phyloP scores from a whole-genome alignment of 768 basidiomycete genomes.

The Royoungia palumana region DNA sequence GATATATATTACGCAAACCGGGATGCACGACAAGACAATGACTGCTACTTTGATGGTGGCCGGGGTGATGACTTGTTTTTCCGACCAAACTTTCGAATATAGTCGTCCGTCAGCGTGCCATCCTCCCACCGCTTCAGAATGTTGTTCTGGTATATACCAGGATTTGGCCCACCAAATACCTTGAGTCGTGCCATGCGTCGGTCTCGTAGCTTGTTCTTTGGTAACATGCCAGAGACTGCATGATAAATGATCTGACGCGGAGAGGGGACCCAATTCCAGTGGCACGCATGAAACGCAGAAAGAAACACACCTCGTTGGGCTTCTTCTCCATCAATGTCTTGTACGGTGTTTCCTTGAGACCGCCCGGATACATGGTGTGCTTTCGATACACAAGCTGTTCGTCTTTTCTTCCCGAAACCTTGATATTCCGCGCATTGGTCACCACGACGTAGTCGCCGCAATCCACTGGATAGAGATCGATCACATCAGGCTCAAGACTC shows the following conservation, averaged over 20 bases:
- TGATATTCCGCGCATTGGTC: conserved; percentile 79
- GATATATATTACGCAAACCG: conserved; percentile 1
- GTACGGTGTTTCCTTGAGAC: conserved; percentile 88
- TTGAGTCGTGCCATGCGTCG: conserved; percentile 83
- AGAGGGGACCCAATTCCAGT: neutral
- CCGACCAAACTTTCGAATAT: conserved; percentile 25
- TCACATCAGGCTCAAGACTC: neutral
- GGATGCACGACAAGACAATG: neutral
- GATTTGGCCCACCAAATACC: conserved; percentile 78
- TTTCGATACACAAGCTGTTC: conserved; percentile 85
- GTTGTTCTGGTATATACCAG: conserved; percentile 75
- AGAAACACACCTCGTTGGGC: conserved; percentile 76
- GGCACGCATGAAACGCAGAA: neutral
- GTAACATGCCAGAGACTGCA: conserved; percentile 97
- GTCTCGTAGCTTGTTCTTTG: conserved; percentile 94
- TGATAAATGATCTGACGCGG: conserved; percentile 79
- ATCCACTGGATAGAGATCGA: conserved; percentile 58
- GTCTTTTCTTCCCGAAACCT: conserved; percentile 86
- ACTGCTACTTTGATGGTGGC: conserved; percentile 10
- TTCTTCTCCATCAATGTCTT: conserved; percentile 77
- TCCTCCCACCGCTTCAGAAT: conserved; percentile 83
- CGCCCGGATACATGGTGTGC: conserved; percentile 91
- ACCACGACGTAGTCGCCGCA: conserved; percentile 98
- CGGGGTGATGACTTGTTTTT: conserved; percentile 17
- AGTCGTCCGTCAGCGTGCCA: conserved; percentile 55